Conservation (phyloP, 2,329 filamentous ascomycete genomes). For the Fusarium illudens region DNA sequence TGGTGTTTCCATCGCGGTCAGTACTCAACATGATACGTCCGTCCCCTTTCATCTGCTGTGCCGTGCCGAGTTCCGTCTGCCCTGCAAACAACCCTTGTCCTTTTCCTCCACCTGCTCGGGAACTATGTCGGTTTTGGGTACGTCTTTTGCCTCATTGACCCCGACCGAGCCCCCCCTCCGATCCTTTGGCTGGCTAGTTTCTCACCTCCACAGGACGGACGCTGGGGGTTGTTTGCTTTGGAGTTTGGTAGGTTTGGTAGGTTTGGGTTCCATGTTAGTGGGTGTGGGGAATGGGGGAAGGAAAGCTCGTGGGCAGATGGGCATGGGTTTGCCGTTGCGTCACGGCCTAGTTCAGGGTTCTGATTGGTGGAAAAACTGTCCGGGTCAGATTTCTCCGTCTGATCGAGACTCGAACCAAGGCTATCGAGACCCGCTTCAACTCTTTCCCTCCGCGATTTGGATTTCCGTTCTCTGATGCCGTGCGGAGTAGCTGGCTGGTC, state of each 20-base stretch:
- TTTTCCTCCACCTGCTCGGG: conserved; percentile 30
- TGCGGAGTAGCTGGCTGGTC: conserved; percentile 32
- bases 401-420: conserved; percentile 1
- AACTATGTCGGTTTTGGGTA: conserved; percentile 27
- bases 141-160: conserved; percentile 6
- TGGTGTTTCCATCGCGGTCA: neutral
- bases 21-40: neutral
- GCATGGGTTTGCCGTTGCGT: conserved; percentile 9
- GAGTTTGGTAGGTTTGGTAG: neutral
- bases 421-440: neutral
- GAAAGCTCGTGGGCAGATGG: conserved; percentile 7
- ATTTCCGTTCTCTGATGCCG: conserved; percentile 5
- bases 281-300: conserved; percentile 30
- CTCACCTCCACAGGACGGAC: neutral
- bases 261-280: neutral
- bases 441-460: conserved; percentile 24
- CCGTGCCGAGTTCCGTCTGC: conserved; percentile 35
- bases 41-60: conserved; percentile 15
- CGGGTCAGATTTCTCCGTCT: conserved; percentile 16
- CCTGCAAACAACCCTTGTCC: conserved; percentile 18
- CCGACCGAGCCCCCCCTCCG: too few relatives aligned
- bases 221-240: conserved; percentile 12
- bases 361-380: conserved; percentile 23
- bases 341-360: neutral
- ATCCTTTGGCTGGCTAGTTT: neutral